Evolutionary conservation across 1,284 basidiomycete genomes (phyloP), one percentile per base, ranked within the genome.

Genomic region (Trichosporon sp.): DNA sequence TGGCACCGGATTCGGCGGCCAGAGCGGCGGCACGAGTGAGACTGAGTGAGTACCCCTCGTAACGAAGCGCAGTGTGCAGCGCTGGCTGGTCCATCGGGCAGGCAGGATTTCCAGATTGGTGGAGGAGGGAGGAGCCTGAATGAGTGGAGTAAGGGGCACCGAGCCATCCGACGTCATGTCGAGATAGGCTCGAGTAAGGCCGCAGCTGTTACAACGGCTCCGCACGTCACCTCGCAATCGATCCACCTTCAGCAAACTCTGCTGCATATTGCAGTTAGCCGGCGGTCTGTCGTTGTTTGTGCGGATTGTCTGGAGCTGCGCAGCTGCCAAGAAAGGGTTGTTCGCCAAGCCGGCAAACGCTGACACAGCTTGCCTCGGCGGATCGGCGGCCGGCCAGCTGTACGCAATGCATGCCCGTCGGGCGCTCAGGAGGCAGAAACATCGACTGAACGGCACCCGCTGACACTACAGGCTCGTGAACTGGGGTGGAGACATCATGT

Each of bases 401-500:
- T n/a, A n/a, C n/a, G n/a, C n/a, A n/a, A n/a, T n/a, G n/a, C n/a
- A n/a, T n/a, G n/a, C n/a, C n/a, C n/a, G n/a, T n/a, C n/a, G n/a
- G n/a, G n/a, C n/a, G n/a, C n/a, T n/a, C 44, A 49, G 21, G 8
- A 23, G 7, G 8, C 44, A 13, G 27, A 3, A 14, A 25, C 8
- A 25, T 16, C n/a, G 36, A 19, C 32, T 6, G 32, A n/a, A n/a
- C n/a, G n/a, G n/a, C n/a, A n/a, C n/a, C n/a, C 9, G 46, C 46
- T 52, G 19, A 52, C 46, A 56, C 36, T 8, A 16, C 63, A 73
- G 61, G 27, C 37, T 65, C 16, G 33, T 29, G 23, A 63, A 56
- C 56, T 52, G 59, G 31, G 31, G 19, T 9, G 44, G 59, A 11
- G 61, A 60, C 46, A 57, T 56, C 23, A 29, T 63, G 63, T 81